Evolutionary conservation across 495 filamentous ascomycete genomes (phyloP).

Genomic region (Physcia stellaris): DNA sequence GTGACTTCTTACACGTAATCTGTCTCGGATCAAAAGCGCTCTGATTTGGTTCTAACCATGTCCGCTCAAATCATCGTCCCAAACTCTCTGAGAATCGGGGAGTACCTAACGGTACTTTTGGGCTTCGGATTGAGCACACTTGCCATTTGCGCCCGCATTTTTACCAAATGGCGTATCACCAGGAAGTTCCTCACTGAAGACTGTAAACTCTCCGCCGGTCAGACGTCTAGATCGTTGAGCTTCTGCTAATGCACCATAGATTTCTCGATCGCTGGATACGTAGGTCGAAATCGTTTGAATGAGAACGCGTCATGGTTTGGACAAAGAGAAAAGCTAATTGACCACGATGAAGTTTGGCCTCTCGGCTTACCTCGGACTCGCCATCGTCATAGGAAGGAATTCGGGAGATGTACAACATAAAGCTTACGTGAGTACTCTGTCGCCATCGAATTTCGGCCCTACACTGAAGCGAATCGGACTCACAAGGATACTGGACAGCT

Average conservation of each 20-base stretch:
- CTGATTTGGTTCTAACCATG: too few relatives aligned
- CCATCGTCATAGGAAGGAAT: conserved; percentile 1
- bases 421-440: conserved; percentile 8
- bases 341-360: conserved; percentile 10
- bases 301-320: too few relatives aligned
- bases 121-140: conserved; percentile 21
- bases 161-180: conserved; percentile 23
- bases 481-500: not conserved
- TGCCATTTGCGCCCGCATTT: conserved; percentile 20
- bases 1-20: too few relatives aligned
- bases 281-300: too few relatives aligned
- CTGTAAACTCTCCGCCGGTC: conserved; percentile 16
- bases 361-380: not conserved
- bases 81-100: conserved; percentile 13
- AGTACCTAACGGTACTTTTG: conserved; percentile 20
- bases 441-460: not conserved
- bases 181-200: conserved; percentile 26
- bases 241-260: conserved; percentile 18
- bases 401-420: conserved; percentile 8
- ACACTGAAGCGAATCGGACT: too few relatives aligned
- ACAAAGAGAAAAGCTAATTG: too few relatives aligned
- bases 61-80: conserved; percentile 17
- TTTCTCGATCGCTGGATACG: not conserved
- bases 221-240: conserved; percentile 25
- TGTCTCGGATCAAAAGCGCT: too few relatives aligned